phyloP scores from a whole-genome alignment of 2,329 filamentous ascomycete genomes.

The Metarhizium rileyi region DNA sequence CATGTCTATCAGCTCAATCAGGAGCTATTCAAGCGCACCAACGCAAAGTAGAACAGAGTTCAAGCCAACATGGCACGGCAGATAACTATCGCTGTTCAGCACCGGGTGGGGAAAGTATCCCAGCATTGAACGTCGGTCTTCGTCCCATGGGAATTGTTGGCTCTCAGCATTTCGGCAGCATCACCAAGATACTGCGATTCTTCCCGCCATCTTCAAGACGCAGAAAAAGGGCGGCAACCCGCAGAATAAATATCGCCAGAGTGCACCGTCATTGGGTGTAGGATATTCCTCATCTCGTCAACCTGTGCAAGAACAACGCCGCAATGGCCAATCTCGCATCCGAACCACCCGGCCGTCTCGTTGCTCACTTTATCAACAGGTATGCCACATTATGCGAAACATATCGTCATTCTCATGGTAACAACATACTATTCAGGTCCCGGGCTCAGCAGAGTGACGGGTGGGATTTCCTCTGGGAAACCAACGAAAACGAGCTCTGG shows the following conservation, averaged over 20 bases:
- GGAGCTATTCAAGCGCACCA: no score
- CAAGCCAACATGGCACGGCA: no score
- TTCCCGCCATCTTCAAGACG: not conserved
- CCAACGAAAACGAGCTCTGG: constrained; percentile 5
- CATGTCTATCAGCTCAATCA: no score
- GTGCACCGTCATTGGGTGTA: not conserved
- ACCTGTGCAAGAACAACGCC: not conserved
- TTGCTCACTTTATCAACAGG: constrained; percentile 1
- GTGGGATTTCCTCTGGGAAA: constrained; percentile 5
- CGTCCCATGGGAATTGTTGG: no score
- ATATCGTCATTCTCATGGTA: not conserved
- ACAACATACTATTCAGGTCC: not conserved
- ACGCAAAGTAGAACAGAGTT: no score
- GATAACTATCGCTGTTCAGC: not conserved
- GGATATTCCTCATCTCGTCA: no score
- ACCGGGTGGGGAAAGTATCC: not conserved
- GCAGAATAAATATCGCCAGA: not conserved
- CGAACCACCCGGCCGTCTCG: not conserved
- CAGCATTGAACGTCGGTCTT: not conserved
- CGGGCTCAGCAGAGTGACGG: constrained; percentile 2
- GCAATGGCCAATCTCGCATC: not conserved
- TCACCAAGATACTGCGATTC: no score
- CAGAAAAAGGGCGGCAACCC: not conserved
- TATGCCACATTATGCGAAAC: not conserved
- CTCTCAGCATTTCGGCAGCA: no score